Evolutionary conservation across 2,329 filamentous ascomycete species (phyloP), one percentile per base, ranked within the genome.

Genomic region (Penicillium vulpinum): DNA sequence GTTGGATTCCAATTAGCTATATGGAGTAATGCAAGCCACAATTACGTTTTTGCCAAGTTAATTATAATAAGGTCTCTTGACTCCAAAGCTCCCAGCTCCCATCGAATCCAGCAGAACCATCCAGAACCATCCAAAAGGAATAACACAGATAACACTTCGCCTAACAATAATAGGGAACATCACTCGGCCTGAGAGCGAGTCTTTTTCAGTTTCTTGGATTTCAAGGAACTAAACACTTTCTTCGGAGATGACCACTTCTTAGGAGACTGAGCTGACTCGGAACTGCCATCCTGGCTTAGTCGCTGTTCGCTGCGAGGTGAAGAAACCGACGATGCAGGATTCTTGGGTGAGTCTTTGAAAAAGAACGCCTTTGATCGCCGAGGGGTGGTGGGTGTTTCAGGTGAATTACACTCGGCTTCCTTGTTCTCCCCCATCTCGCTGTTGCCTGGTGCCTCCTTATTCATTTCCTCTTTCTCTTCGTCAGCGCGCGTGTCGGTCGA

Each of bases 181-280:
- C 56, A 39, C 31, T 50, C 56, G 28, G 16, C 45, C 4, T 45
- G 33, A 18, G 57, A 46, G 28, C 51, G 56, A 18, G 57, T 15
- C 40, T 44, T 59, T 15, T 47, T 60, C 26, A 59, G 29, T 26
- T 60, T 58, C 54, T 58, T 64, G 16, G 64, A 54, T 40, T 63
- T 56, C 31, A 67, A 56, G 21, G 48, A 53, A 54, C 56, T 62
- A n/a, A 66, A 54, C 24, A 65, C 16, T 38, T 46, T 56, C 29
- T 52, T 60, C 5, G 64, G 49, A 21, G 63, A 59, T 13, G 50
- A 40, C 64, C 64, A 67, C 40, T 65, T 67, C 48, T 59, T 65
- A n/a, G 62, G 59, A 11, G 56, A 54, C 2, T 56, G 58, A 29
- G 59, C 53, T 15, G 43, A 33, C n/a, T 61, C 60, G 15, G 45